Evolutionary conservation across 352 stramenopile species (phyloP), one percentile per base, ranked within the genome.

Genomic region (Vaucheria bursata): DNA sequence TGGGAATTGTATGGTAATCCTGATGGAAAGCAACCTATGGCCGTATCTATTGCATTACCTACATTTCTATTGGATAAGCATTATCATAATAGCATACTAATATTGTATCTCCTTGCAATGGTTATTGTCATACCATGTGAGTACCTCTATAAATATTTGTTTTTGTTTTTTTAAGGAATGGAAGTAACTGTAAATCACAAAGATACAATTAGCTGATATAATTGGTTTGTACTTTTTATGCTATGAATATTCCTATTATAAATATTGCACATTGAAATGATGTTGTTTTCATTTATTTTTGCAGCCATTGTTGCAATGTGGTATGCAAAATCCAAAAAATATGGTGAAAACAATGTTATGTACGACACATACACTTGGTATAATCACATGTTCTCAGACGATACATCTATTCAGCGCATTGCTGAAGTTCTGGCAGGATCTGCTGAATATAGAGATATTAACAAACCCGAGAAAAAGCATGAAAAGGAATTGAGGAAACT

Each of bases 291-390:
- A 94, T 98, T 0, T 95, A 91, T 77, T 87, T 32, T 33, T n/a
- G 4, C 76, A 82, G 79, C 72, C 25, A 71, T 83, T 25, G 75
- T 86, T 50, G 80, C 65, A n/a, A 80, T 87, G 37, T 87, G 84
- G 84, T 96, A 96, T 87, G 93, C 91, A 81, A 89, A 68, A 29
- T 97, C 91, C 80, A 98, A 99, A 87, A 95, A 96, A 82, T 99
- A 97, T 84, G 95, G 95, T 35, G 95, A 99, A 88, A 97, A 95
- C 83, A 97, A 98, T 88, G 96, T 99, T 86, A 97, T 98, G 93
- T 98, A 99, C 88, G 94, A 98, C 86, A 98, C 95, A 72, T 99
- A 99, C 85, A 92, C 92, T 37, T 98, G 97, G 86, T 98, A 96
- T 88, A 97, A 98, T 87, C 93, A 97, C 71, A 77, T 85, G 73